A percentile compares a stretch with the other conserved stretches of the same genome.
phyloP scores from a whole-genome alignment of 106 monocot genomes.

The Dendrobium huoshanense region DNA sequence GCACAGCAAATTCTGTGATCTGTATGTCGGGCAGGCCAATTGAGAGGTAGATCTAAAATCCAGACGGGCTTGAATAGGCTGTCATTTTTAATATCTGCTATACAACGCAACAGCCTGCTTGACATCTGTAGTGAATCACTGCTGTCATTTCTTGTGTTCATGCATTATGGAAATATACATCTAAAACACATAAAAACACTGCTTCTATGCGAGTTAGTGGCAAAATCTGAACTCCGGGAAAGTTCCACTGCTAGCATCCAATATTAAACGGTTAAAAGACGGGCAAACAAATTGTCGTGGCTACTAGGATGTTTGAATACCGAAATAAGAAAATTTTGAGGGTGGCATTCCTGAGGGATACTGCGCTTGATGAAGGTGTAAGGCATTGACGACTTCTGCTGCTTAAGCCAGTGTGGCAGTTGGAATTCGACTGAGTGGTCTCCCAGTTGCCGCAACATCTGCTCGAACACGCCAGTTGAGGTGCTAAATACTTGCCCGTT shows the following conservation, averaged over 20 bases:
- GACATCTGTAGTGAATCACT: not conserved
- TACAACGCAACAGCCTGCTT: not conserved
- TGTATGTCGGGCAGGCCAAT: not conserved
- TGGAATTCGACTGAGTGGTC: slow-evolving; percentile 30
- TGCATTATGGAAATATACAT: not conserved
- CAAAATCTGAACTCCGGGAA: not conserved
- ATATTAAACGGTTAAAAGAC: not conserved
- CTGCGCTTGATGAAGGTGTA: slow-evolving; percentile 38
- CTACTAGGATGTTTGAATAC: not conserved
- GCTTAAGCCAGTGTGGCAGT: slow-evolving; percentile 33
- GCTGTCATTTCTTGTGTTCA: not conserved
- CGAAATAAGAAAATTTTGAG: not conserved
- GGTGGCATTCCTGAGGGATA: slow-evolving; percentile 12
- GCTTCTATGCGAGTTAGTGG: not conserved
- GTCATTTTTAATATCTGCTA: not conserved
- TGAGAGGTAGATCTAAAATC: not conserved
- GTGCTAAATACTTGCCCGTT: not conserved
- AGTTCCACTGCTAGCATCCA: not conserved
- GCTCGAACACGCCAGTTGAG: slow-evolving; percentile 11
- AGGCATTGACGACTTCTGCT: slow-evolving; percentile 20
- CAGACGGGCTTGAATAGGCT: not conserved
- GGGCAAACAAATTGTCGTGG: not conserved
- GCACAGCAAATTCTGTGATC: not conserved
- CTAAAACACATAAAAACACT: not conserved
- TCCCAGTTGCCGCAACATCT: slow-evolving; percentile 19